These are phyloP conservation scores for Saccharomyces jurei DNA, from an alignment of 805 yeast species.

Conservation along the genomic window DNA sequence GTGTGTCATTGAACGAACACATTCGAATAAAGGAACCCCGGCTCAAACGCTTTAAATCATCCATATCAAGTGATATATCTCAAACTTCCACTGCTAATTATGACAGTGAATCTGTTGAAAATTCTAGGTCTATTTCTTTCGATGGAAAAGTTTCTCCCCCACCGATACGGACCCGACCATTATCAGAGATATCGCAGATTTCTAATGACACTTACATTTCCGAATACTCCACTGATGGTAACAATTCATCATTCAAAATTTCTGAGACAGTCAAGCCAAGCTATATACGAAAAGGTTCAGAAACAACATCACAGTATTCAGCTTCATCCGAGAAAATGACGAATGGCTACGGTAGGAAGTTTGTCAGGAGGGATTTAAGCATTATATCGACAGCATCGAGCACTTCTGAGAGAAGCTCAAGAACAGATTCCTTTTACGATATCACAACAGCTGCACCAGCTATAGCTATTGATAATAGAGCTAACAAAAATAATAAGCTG, in stretches of 20 bases:
- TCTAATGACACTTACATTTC: constrained; percentile 42
- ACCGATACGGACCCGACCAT: constrained; percentile 34
- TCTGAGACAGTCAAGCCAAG: constrained; percentile 8
- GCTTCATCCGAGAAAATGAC: constrained; percentile 13
- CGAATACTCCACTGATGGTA: constrained; percentile 40
- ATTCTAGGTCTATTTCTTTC: constrained; percentile 4
- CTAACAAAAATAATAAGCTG: constrained; percentile 10
- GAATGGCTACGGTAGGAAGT: constrained; percentile 19
- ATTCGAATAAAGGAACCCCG: constrained; percentile 8
- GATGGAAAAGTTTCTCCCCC: constrained; percentile 11
- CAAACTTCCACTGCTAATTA: constrained; percentile 26
- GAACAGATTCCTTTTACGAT: constrained; percentile 36
- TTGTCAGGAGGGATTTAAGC: constrained; percentile 30
- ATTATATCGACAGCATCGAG: constrained; percentile 34
- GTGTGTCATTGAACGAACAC: not conserved
- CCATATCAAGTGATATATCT: constrained; percentile 21
- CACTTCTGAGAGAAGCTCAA: constrained; percentile 33
- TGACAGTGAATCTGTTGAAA: constrained; percentile 17
- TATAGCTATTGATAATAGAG: constrained; percentile 1
- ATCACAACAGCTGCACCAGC: constrained; percentile 30
- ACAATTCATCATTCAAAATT: constrained; percentile 8
- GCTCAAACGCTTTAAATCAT: constrained; percentile 22
- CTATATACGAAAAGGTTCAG: not conserved
- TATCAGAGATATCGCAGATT: constrained; percentile 45
- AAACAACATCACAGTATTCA: constrained; percentile 12